Base-by-base conservation (phyloP, 345 rosid genomes). In the Mallotus nudiflorus region DNA sequence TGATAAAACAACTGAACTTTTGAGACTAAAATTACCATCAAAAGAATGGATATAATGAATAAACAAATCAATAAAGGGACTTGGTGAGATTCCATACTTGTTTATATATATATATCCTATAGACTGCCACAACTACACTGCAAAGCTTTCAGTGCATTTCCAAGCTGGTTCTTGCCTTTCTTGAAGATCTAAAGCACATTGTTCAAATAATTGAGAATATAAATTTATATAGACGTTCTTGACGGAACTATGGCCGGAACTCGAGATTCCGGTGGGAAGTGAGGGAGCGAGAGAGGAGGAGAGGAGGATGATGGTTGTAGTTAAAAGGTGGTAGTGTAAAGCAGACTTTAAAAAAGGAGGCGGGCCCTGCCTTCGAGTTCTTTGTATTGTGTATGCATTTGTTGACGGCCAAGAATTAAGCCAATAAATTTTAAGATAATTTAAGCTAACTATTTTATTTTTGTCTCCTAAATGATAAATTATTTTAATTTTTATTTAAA, bases 1-100 rank as follows among this genome's bases (percentile, higher is more conserved):
- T 73, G 60, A 73, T 68, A 51, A 67, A 51, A 66, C 56, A 61
- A 62, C 2, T 53, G 28, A 48, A 28, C 56, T 48, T 65, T 48
- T 18, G 20, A 24, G 15, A 16, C n/a, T 31, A 18, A 46, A 25
- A 48, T 3, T 22, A 15, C 9, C 68, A 27, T 65, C 40, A 70
- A 70, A 39, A 51, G 62, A 71, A 24, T 71, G 53, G n/a, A 71
- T 50, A 11, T 19, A 3, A 15, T 12, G 20, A 20, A 15, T 56
- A 65, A 63, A 52, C 20, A 57, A 52, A 59, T 55, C 33, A 60
- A 68, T 1, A 68, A 70, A 74, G 71, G 73, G 29, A 33, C 37
- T n/a, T 33, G 37, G 27, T 29, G 51, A 74, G 75, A 74, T 78
- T 78, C 81, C 82, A 66, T 78, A 78, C 73, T 61, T 33, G 40